Evolutionary conservation across 768 basidiomycete genomes (phyloP), one percentile per base, ranked within the genome.

Genomic region (Termitomyces sp.): DNA sequence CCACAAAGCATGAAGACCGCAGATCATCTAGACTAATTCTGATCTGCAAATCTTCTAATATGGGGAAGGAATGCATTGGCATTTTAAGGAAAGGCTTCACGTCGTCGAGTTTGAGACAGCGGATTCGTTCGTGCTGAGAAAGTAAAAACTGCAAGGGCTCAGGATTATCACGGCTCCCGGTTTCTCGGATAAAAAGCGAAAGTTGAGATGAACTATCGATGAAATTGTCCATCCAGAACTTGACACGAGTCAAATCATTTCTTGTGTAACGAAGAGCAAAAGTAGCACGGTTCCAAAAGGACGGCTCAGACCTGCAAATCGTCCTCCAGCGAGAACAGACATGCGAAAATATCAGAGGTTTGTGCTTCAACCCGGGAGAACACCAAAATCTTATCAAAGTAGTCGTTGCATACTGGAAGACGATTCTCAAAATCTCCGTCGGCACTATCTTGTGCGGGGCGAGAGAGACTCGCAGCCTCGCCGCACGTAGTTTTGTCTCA

Each of bases 111-210:
- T 40, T 7, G 18, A 40, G 38, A 5, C 7, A 18, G 18, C 38
- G 38, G 7, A 40, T 40, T 0, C n/a, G 8, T n/a, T 7, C 16
- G 7, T 40, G 38, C 16, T n/a, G 38, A 9, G 38, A 40, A 0
- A 40, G 18, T 40, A 40, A 1, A 6, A 40, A 3, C 38, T n/a
- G 16, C 18, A 40, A 40, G 18, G 38, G 8, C n/a, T 40, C 18
- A 3, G 6, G 18, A 8, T n/a, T 3, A 3, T 3, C 4, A 2
- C 8, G 1, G 36, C 36, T 16, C 7, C 0, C 6, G 18, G 3
- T 3, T 3, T 2, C 6, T 7, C n/a, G 0, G 38, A 40, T 40
- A 40, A 6, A n/a, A 7, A 40, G 38, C 2, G 36, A 36, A 36
- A 36, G 36, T 36, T 13, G 36, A 36, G 14, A 14, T 36, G 36